Evolutionary conservation across 2,329 filamentous ascomycete species (phyloP).

Genomic region (Colletotrichum graminicola): DNA sequence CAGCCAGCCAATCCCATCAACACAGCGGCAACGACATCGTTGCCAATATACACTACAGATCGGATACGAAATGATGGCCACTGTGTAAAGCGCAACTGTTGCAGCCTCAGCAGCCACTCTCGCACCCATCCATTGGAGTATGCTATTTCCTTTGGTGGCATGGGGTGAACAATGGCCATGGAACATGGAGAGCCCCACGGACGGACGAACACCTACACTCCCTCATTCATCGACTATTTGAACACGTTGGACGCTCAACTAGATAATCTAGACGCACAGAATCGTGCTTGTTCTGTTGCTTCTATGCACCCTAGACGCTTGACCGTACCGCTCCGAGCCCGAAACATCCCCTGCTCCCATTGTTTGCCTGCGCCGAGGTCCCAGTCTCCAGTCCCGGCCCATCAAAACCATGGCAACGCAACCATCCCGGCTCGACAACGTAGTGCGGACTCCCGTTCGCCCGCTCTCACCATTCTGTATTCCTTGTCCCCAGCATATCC

Average conservation of each 20-base stretch:
- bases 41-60: neutral
- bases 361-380: neutral
- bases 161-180: neutral
- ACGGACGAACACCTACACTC: conserved; percentile 6
- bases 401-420: neutral
- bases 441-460: conserved; percentile 34
- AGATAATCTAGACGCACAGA: neutral
- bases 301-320: conserved; percentile 18
- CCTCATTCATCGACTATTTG: neutral
- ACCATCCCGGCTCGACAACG: neutral
- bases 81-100: neutral
- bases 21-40: conserved; percentile 20
- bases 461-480: conserved; percentile 18
- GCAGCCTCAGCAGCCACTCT: neutral
- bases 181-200: neutral
- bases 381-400: conserved; percentile 5
- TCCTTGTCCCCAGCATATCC: conserved; percentile 23
- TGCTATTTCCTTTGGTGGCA: neutral
- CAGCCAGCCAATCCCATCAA: neutral
- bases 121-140: neutral
- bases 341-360: conserved; percentile 24
- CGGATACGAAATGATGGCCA: too few species aligned
- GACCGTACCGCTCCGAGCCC: conserved; percentile 8
- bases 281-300: conserved; percentile 6
- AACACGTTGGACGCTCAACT: conserved; percentile 12